Conservation (phyloP, 805 yeast species). For the Komagataella phaffii region DNA sequence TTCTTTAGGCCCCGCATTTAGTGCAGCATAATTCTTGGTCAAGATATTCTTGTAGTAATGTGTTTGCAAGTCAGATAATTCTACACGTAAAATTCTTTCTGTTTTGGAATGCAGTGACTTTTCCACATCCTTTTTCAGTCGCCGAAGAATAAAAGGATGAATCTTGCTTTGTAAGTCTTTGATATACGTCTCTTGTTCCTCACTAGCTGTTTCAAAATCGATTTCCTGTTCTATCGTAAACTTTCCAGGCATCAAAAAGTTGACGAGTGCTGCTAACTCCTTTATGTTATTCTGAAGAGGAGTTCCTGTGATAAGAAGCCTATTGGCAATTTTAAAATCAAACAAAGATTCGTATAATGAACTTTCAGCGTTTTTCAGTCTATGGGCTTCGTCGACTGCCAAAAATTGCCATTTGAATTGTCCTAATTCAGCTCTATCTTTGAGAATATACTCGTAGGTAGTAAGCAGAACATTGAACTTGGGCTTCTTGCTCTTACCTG, state of each 20-base stretch:
- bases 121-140: conserved; percentile 95
- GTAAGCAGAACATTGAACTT: conserved; percentile 89
- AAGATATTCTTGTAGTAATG: conserved; percentile 89
- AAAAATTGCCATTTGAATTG: conserved; percentile 85
- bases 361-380: conserved; percentile 87
- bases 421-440: conserved; percentile 75
- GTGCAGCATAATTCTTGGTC: conserved; percentile 83
- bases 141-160: conserved; percentile 84
- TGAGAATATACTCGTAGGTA: conserved; percentile 91
- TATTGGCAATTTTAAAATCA: conserved; percentile 71
- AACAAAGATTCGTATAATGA: conserved; percentile 81
- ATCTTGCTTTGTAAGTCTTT: conserved; percentile 72
- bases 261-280: conserved; percentile 89
- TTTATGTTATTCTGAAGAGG: conserved; percentile 93
- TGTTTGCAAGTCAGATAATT: conserved; percentile 88
- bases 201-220: conserved; percentile 83
- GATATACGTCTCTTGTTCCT: conserved; percentile 79
- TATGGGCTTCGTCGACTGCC: conserved; percentile 98
- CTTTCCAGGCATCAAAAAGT: conserved; percentile 93
- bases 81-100: conserved; percentile 90
- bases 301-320: conserved; percentile 92
- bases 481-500: conserved; percentile 48
- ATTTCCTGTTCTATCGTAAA: conserved; percentile 86
- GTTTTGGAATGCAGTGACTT: conserved; percentile 93
- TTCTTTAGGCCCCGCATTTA: conserved; percentile 72